Evolutionary conservation across 2,329 filamentous ascomycete genomes (phyloP).

Genomic region (Zymoseptoria ardabiliae): DNA sequence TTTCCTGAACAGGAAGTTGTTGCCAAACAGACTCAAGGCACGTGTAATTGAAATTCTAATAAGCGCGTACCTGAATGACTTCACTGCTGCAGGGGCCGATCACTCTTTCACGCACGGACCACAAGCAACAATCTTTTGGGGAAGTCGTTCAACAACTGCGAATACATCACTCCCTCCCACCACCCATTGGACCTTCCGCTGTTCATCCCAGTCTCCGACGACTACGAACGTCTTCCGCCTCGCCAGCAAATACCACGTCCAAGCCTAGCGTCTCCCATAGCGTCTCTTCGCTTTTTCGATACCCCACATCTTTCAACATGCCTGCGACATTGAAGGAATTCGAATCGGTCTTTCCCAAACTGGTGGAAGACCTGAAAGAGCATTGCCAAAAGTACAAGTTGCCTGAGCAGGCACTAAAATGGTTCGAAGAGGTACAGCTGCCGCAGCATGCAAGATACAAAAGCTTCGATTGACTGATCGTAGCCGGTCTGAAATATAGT

Average conservation of each 20-base stretch:
- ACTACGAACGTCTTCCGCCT: not conserved
- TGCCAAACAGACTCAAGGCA: not conserved
- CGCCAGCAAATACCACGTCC: not conserved
- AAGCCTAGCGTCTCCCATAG: not conserved
- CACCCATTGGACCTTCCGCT: not conserved
- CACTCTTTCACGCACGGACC: not conserved
- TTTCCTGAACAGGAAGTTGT: not conserved
- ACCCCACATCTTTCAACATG: constrained; percentile 38
- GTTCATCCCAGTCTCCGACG: too few relatives aligned
- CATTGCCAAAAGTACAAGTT: constrained; percentile 77
- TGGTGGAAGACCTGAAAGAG: constrained; percentile 72
- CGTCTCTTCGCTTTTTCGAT: not conserved
- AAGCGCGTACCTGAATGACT: not conserved
- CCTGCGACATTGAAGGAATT: constrained; percentile 77
- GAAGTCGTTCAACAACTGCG: not conserved
- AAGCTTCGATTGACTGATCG: constrained; percentile 16
- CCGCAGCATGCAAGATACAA: not conserved
- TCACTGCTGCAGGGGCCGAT: not conserved
- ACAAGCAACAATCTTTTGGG: not conserved
- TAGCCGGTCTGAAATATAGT: constrained; percentile 44
- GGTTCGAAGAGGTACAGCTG: constrained; percentile 68
- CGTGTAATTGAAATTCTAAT: too few relatives aligned
- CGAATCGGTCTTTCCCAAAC: constrained; percentile 79
- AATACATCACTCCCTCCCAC: not conserved
- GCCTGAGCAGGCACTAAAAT: constrained; percentile 70